Evolutionary conservation across 345 rosid genomes (phyloP).

Genomic region (Eucalyptus pauciflora): DNA sequence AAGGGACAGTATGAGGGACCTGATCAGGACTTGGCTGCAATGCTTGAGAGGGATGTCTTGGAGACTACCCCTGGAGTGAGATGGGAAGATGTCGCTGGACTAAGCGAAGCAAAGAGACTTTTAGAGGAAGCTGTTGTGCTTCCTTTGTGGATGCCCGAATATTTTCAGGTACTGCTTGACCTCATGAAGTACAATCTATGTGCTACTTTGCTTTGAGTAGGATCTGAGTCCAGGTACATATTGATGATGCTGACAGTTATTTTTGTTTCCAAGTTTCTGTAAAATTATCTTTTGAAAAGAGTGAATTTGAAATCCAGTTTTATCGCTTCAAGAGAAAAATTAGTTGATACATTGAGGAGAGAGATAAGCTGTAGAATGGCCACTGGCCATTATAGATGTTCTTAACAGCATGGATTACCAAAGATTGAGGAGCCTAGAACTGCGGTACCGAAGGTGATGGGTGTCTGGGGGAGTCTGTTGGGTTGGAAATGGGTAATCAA

Average conservation of each 20-base stretch:
- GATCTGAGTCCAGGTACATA: background rate
- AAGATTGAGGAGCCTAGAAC: background rate
- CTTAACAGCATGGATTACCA: background rate
- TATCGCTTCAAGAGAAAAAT: background rate
- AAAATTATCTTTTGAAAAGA: background rate
- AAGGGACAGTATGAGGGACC: slow-evolving; percentile 91
- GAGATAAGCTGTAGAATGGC: background rate
- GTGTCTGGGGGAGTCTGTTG: background rate
- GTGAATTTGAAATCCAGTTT: background rate
- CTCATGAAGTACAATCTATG: background rate
- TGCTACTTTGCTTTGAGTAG: background rate
- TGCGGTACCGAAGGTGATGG: background rate
- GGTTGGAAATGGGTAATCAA: background rate
- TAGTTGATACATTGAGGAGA: background rate
- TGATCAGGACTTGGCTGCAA: slow-evolving; percentile 92
- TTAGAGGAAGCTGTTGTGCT: slow-evolving; percentile 99
- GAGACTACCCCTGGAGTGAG: slow-evolving; percentile 95
- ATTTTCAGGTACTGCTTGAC: slow-evolving; percentile 67
- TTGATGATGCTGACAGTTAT: background rate
- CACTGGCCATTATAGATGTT: background rate
- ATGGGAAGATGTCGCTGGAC: slow-evolving; percentile 99
- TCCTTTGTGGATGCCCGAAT: slow-evolving; percentile 99
- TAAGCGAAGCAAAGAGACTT: slow-evolving; percentile 96
- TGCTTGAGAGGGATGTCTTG: slow-evolving; percentile 99
- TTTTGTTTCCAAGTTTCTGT: background rate